Percentiles rank a stretch among this genome's conserved stretches.
phyloP scores from a whole-genome alignment of 345 rosid genomes.

The Linum tenue region DNA sequence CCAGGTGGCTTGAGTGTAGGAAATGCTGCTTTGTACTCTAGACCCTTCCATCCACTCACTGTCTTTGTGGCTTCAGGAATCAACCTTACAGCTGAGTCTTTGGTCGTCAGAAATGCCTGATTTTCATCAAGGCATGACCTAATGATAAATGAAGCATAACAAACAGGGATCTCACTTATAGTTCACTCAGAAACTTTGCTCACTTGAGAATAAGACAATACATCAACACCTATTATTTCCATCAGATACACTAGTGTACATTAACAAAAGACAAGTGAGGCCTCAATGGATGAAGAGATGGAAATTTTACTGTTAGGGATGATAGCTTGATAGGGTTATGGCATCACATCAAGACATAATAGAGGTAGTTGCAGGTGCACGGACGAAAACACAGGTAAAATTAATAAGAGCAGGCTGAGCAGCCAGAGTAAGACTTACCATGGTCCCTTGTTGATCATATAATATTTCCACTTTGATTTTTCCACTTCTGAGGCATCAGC shows the following conservation, averaged over 20 bases:
- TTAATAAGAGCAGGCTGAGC: background rate
- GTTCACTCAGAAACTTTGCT: background rate
- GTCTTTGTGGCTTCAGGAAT: slow-evolving; percentile 57
- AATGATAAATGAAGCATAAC: slow-evolving; percentile 15
- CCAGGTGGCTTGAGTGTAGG: slow-evolving; percentile 78
- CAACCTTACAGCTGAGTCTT: slow-evolving; percentile 73
- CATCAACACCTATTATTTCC: background rate
- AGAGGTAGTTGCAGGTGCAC: too few relatives aligned
- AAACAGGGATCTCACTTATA: background rate
- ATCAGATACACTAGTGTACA: background rate
- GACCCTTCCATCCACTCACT: slow-evolving; percentile 79
- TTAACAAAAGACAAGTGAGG: background rate
- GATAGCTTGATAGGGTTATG: too few relatives aligned
- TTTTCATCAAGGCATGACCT: slow-evolving; percentile 96
- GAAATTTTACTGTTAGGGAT: too few relatives aligned
- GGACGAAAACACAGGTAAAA: background rate
- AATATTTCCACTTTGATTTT: slow-evolving; percentile 64
- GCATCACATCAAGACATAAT: background rate
- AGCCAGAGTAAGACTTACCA: slow-evolving; percentile 38
- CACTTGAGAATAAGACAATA: background rate
- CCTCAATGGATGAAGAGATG: too few relatives aligned
- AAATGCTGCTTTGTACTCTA: slow-evolving; percentile 75
- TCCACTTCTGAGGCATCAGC: slow-evolving; percentile 58
- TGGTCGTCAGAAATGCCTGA: slow-evolving; percentile 72
- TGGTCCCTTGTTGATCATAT: slow-evolving; percentile 77